Percentiles rank a stretch among this genome's conserved stretches.
phyloP scores from a whole-genome alignment of 257 asterid genomes.

The Craterostigma plantagineum region DNA sequence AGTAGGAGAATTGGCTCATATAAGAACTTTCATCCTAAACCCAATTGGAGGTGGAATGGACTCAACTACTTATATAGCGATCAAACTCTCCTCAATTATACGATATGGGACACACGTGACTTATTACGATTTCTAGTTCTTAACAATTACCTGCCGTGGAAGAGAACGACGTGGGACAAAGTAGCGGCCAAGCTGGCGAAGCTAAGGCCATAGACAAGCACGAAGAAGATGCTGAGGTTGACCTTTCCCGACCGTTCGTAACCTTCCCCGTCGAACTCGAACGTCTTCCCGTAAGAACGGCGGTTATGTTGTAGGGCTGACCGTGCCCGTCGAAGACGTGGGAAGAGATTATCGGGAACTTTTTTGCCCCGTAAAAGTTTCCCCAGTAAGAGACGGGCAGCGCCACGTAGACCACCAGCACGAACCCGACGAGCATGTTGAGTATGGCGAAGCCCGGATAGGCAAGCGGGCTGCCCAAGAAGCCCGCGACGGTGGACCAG shows the following conservation, averaged over 20 bases:
- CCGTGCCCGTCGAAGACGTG: constrained; percentile 42
- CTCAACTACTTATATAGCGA: too few relatives aligned
- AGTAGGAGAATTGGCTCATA: too few relatives aligned
- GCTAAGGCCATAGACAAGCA: constrained; percentile 32
- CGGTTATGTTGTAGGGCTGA: constrained; percentile 28
- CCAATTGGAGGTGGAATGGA: too few relatives aligned
- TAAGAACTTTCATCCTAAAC: too few relatives aligned
- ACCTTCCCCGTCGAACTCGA: constrained; percentile 25
- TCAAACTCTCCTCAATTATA: too few relatives aligned
- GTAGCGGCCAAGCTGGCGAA: constrained; percentile 47
- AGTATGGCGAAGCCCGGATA: constrained; percentile 55
- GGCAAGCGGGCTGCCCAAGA: constrained; percentile 50
- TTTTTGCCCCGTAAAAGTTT: constrained; percentile 26
- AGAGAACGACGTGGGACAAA: constrained; percentile 45
- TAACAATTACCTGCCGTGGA: constrained; percentile 51
- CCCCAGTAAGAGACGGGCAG: constrained; percentile 41
- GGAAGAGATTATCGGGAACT: constrained; percentile 39
- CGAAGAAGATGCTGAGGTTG: constrained; percentile 36
- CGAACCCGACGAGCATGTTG: constrained; percentile 40
- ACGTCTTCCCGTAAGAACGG: constrained; percentile 18
- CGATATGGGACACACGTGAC: too few relatives aligned
- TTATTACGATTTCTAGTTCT: too few relatives aligned
- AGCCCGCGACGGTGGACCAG: constrained; percentile 49
- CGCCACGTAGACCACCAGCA: constrained; percentile 22
- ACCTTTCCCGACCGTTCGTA: constrained; percentile 42